These are phyloP conservation scores for Adansonia gregorii DNA, from an alignment of 441 rosid genomes.

Conservation along the genomic window DNA sequence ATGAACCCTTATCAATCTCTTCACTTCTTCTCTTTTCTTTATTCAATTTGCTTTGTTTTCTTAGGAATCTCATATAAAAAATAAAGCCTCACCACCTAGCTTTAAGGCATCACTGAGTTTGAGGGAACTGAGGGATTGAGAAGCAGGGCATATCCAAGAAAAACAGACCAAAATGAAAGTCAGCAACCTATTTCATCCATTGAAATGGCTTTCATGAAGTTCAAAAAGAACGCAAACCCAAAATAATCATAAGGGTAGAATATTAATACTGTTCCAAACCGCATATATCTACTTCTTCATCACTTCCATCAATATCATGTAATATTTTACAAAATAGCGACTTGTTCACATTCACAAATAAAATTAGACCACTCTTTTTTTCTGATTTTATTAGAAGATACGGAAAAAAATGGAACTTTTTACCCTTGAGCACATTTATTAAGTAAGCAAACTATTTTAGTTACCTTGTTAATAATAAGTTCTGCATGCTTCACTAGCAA, in stretches of 20 bases:
- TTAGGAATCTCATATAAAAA: background rate
- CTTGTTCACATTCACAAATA: constrained; percentile 5
- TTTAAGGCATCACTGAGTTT: background rate
- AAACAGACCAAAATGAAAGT: background rate
- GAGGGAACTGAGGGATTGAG: background rate
- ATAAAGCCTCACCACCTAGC: constrained; percentile 8
- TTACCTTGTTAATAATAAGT: constrained; percentile 85
- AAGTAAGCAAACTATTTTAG: constrained; percentile 7
- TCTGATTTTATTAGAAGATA: background rate
- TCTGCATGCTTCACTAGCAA: constrained; percentile 89
- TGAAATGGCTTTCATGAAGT: background rate
- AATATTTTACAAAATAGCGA: background rate
- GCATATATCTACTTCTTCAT: background rate
- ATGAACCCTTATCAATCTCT: background rate
- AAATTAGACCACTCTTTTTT: background rate
- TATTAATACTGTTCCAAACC: background rate
- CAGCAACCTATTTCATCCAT: constrained; percentile 1
- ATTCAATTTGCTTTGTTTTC: background rate
- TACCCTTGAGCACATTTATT: background rate
- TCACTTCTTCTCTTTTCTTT: background rate
- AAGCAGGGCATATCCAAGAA: constrained; percentile 2
- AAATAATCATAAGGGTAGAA: constrained; percentile 11
- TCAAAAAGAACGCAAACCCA: background rate
- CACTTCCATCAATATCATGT: background rate
- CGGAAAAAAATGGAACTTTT: background rate